Evolutionary conservation across 164 flowering plant genomes (phyloP), one percentile per base, ranked within the genome.

Genomic region (Cinnamomum micranthum): DNA sequence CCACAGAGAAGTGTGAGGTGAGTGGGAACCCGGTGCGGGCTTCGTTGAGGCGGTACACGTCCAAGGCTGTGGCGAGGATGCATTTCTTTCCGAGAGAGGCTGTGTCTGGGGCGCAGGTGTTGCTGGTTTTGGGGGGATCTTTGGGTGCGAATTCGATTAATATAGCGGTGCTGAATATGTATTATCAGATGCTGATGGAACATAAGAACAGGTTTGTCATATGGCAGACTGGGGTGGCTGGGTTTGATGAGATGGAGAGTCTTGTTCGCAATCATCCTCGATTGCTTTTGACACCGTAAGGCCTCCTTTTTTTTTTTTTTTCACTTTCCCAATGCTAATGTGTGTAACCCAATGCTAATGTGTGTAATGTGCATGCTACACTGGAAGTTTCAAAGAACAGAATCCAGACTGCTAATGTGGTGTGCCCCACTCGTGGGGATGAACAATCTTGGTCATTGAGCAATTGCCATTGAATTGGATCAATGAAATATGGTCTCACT

Each of bases 141-240:
- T 76, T 88, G 69, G 95, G 93, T 63, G 93, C 95, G 2, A 83
- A 86, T 80, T 72, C 90, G 0, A 78, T 92, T 28, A 92, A 92
- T 72, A 82, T 90, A 78, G 89, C 92, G 2, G 20, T 92, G 69
- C 70, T 92, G 77, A 86, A 91, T 76, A 63, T 87, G 78, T 92
- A 89, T 74, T 71, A 74, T 77, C 77, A 82, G 77, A 79, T 89
- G 87, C 52, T 92, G 82, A 47, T 58, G 81, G 88, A 91, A 79
- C 77, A 88, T 47, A 70, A 81, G 77, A 79, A 86, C 66, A 77
- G 86, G 85, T 88, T 79, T 63, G 78, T 92, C 73, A 86, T 92
- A 69, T 92, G 95, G 97, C 95, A 92, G 80, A 91, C 95, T 4
- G 97, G 95, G 15, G 86, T 87, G 9, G 84, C 86, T 62, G 71